Base-by-base conservation (phyloP, 805 yeast species). In the Pachysolen tannophilus region DNA sequence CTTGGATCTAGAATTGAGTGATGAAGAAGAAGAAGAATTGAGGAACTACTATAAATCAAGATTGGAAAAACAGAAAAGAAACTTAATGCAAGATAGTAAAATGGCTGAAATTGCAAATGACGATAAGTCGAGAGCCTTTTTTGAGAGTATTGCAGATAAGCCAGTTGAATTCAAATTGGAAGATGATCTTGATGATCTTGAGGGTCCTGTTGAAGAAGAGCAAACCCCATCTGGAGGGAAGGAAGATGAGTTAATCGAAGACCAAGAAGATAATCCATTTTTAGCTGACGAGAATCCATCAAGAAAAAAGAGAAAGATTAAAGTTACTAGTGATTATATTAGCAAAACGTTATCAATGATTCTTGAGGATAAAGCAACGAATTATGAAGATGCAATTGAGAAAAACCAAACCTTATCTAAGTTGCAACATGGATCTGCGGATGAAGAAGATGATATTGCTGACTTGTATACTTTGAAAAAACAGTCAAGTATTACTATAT, bases 11-110 rank as follows among this genome's bases (percentile, higher is more conserved):
- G 78, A 84, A 50, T 25, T 37, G 19, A 26, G 29, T 16, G 87
- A 79, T 42, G 90, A 79, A 43, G 92, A 81, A 40, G 87, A 81
- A 48, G 81, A 72, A 34, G 62, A 70, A 28, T 58, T 66, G 30
- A 52, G 56, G 28, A 69, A 65, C 37, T 52, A 53, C 30, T 53
- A 55, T 33, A 46, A 52, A 29, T 47, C 48, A 10, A 47, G 63
- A 30, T 43, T 55, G 32, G 60, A 61, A 44, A 50, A 62, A 35
- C 76, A 78, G 53, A 63, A 66, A 45, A 60, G 65, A 47, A 60
- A 72, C 46, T 52, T 75, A 42, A 43, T 68, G 46, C 68, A 68
- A 41, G 63, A 65, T 51, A 67, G 63, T 38, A 63, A 67, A 35
- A 49, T 63, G 24, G 60, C 58, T 34, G 59, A 55, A 25, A 45